Evolutionary conservation across 805 yeast species (phyloP).

Genomic region (Priceomyces fermenticarens): DNA sequence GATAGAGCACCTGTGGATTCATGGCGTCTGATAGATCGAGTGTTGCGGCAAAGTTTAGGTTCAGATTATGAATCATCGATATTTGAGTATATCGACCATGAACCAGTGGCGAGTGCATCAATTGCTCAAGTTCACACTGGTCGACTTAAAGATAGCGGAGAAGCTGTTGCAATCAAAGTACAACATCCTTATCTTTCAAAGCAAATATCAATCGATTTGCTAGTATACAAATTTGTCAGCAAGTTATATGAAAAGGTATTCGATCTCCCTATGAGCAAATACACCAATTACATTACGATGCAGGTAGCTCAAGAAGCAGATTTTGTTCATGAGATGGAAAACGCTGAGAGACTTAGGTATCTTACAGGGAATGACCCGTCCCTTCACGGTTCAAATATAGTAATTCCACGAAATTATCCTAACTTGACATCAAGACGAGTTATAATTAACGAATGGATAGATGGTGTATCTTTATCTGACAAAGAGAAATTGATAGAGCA

Average conservation of each 20-base stretch:
- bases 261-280: constrained; percentile 59
- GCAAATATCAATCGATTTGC: constrained; percentile 61
- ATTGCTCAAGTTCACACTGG: constrained; percentile 71
- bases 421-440: constrained; percentile 49
- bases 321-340: constrained; percentile 54
- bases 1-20: constrained; percentile 65
- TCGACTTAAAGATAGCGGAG: constrained; percentile 38
- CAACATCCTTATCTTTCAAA: constrained; percentile 61
- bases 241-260: constrained; percentile 55
- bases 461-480: constrained; percentile 59
- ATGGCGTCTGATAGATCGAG: constrained; percentile 45
- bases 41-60: constrained; percentile 42
- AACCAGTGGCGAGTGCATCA: constrained; percentile 72
- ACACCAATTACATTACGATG: constrained; percentile 54
- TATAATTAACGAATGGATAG: constrained; percentile 72
- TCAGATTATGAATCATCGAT: constrained; percentile 31
- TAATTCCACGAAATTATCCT: constrained; percentile 54
- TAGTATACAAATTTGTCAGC: constrained; percentile 53
- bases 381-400: constrained; percentile 36
- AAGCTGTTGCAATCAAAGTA: constrained; percentile 60
- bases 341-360: constrained; percentile 41
- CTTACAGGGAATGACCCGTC: constrained; percentile 42
- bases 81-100: constrained; percentile 47
- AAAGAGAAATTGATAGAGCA: constrained; percentile 38
- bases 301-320: constrained; percentile 61